Percentiles rank a stretch among this genome's conserved stretches.
Conservation (phyloP, 306 rosid genomes). For the Hylodesmum podocarpum region DNA sequence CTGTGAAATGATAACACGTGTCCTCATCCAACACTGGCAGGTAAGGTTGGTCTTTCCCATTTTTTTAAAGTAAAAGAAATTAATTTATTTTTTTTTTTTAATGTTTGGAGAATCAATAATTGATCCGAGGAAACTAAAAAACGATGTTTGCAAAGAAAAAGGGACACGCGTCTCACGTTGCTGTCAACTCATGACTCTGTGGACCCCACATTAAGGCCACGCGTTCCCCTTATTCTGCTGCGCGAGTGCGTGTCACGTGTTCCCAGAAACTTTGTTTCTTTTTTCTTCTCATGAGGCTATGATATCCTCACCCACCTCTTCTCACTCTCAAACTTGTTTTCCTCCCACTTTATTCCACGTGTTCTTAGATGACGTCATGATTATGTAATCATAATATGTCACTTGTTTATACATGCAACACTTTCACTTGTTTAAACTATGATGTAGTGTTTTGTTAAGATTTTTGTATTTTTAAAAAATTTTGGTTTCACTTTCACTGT, state of each 20-base stretch:
- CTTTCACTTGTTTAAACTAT: not conserved
- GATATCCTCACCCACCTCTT: not conserved
- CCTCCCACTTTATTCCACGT: slow-evolving; percentile 33
- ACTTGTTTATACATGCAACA: slow-evolving; percentile 19
- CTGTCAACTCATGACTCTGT: slow-evolving; percentile 10
- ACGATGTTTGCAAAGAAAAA: not conserved
- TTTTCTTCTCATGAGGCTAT: not conserved
- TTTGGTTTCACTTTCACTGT: not conserved
- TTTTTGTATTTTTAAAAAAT: not conserved
- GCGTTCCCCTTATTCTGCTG: slow-evolving; percentile 45
- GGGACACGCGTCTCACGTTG: slow-evolving; percentile 41
- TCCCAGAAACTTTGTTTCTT: slow-evolving; percentile 24
- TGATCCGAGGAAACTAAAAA: slow-evolving; percentile 10
- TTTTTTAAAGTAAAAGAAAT: not conserved
- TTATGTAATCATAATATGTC: slow-evolving; percentile 32
- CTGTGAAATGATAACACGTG: not conserved
- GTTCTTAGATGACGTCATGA: not conserved
- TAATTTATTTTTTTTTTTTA: not conserved
- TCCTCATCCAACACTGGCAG: not conserved
- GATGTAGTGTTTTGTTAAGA: not conserved
- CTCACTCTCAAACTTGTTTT: slow-evolving; percentile 29
- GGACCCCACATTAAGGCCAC: slow-evolving; percentile 49
- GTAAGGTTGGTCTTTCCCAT: not conserved
- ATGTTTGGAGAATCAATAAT: slow-evolving; percentile 9
- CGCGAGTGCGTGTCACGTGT: slow-evolving; percentile 60